A percentile compares a stretch with the other conserved stretches of the same genome.
Evolutionary conservation across 2,329 filamentous ascomycete genomes (phyloP).

Genomic region (Verticillium zaregamsianum): DNA sequence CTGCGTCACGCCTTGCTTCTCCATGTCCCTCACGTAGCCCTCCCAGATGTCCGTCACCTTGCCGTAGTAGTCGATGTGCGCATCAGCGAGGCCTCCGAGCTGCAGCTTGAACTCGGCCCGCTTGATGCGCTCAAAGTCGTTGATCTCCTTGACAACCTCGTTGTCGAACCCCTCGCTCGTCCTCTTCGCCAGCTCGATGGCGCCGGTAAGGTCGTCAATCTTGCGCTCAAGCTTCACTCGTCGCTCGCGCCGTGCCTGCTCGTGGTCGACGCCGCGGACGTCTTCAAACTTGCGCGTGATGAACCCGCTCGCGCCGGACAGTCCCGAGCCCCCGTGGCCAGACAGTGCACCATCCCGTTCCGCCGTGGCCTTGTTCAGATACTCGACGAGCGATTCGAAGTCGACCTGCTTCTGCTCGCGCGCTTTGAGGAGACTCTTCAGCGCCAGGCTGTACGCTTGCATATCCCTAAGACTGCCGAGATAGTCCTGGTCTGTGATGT

Average conservation of each 20-base stretch:
- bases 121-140: constrained; percentile 96
- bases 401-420: constrained; percentile 98
- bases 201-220: constrained; percentile 84
- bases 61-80: constrained; percentile 83
- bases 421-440: constrained; percentile 85
- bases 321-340: constrained; percentile 48
- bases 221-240: constrained; percentile 86
- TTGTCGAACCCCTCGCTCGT: constrained; percentile 93
- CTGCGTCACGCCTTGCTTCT: constrained; percentile 50
- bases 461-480: constrained; percentile 89
- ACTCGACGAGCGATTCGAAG: constrained; percentile 92
- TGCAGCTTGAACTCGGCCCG: constrained; percentile 86
- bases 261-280: constrained; percentile 93
- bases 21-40: constrained; percentile 82
- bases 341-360: constrained; percentile 78
- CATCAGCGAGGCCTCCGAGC: constrained; percentile 75
- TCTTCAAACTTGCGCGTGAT: constrained; percentile 94
- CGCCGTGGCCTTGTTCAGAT: constrained; percentile 82
- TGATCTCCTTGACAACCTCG: constrained; percentile 88
- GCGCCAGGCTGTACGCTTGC: constrained; percentile 85
- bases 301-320: constrained; percentile 79
- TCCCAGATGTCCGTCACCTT: constrained; percentile 82
- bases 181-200: constrained; percentile 83
- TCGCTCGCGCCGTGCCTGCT: constrained; percentile 81
- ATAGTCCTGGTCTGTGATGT: constrained; percentile 94